Evolutionary conservation across 805 yeast species (phyloP).

Genomic region (Lipomyces japonicus): DNA sequence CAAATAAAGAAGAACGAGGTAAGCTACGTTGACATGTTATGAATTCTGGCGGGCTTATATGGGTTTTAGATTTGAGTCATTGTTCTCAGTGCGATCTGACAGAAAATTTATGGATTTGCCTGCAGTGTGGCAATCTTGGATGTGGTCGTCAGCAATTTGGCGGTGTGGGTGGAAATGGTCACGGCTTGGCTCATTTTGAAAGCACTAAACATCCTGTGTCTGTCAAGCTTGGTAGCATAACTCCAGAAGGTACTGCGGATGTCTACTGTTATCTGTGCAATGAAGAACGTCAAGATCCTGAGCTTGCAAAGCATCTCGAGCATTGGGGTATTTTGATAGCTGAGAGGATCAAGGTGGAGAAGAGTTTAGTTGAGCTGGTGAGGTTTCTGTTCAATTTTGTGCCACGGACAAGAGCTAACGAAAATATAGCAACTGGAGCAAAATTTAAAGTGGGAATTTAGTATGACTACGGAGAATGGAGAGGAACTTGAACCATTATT

Average conservation of each 20-base stretch:
- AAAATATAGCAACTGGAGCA: conserved; percentile 67
- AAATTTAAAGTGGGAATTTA: conserved; percentile 89
- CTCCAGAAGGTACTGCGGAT: conserved; percentile 63
- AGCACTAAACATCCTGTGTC: conserved; percentile 69
- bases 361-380: conserved; percentile 70
- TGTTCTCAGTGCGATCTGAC: conserved; percentile 46
- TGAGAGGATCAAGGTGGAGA: conserved; percentile 68
- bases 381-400: not conserved
- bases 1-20: conserved; percentile 16
- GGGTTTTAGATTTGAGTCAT: conserved; percentile 26
- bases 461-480: conserved; percentile 70
- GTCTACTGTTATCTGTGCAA: conserved; percentile 84
- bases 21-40: conserved; percentile 6
- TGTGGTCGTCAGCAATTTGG: conserved; percentile 96
- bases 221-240: conserved; percentile 83
- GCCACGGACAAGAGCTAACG: not conserved
- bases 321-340: conserved; percentile 65
- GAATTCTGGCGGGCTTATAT: not conserved
- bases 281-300: conserved; percentile 80
- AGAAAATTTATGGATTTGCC: conserved; percentile 88
- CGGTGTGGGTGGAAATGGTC: conserved; percentile 89
- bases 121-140: conserved; percentile 84
- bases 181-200: conserved; percentile 73
- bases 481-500: conserved; percentile 57
- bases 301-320: conserved; percentile 46